A percentile compares a stretch with the other conserved stretches of the same genome.
Evolutionary conservation across 345 rosid genomes (phyloP).

Genomic region (Reutealis trisperma): DNA sequence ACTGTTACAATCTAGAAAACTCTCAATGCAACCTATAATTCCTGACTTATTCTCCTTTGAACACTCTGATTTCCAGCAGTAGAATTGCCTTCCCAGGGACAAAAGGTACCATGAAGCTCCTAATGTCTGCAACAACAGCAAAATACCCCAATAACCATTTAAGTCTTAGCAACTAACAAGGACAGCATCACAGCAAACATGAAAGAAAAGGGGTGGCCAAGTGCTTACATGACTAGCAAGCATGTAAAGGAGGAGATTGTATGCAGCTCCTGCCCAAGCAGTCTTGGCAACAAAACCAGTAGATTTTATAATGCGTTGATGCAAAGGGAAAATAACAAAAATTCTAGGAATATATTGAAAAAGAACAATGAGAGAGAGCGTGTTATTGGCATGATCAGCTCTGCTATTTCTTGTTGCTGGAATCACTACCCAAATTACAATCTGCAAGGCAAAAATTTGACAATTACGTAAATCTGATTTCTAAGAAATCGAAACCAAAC

Average conservation of each 20-base stretch:
- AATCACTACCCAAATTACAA: constrained; percentile 29
- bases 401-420: constrained; percentile 19
- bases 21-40: constrained; percentile 40
- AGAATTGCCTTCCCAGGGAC: constrained; percentile 68
- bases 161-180: neutral
- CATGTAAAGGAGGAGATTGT: constrained; percentile 40
- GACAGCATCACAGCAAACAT: too few relatives aligned
- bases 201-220: constrained; percentile 1
- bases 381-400: constrained; percentile 17
- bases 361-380: constrained; percentile 26
- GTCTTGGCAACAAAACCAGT: constrained; percentile 33
- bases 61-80: constrained; percentile 63
- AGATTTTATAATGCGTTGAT: constrained; percentile 28
- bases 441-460: constrained; percentile 15
- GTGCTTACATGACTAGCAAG: constrained; percentile 38
- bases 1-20: constrained; percentile 66
- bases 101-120: constrained; percentile 86
- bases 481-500: neutral
- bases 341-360: constrained; percentile 37
- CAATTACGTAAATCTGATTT: neutral
- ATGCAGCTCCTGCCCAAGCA: constrained; percentile 47
- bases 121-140: constrained; percentile 46
- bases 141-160: neutral
- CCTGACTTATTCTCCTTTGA: constrained; percentile 18
- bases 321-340: constrained; percentile 29